These are phyloP conservation scores for Rosa hybrid DNA, from an alignment of 331 rosid genomes.

Conservation along the genomic window DNA sequence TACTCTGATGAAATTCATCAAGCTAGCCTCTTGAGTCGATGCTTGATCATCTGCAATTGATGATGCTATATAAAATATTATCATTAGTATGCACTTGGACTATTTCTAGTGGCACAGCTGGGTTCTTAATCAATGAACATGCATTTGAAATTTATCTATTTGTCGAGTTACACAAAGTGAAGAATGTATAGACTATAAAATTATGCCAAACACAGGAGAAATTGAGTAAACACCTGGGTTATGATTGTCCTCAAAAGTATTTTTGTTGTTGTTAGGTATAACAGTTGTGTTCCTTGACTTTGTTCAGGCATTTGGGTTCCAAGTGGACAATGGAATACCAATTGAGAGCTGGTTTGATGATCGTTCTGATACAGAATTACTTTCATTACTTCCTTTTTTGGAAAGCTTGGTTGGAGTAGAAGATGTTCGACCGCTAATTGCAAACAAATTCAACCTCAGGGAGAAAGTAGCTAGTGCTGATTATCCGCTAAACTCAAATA, in stretches of 20 bases:
- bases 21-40: background rate
- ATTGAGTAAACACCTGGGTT: background rate
- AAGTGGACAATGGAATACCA: constrained; percentile 98
- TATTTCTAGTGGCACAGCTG: background rate
- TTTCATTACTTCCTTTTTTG: constrained; percentile 76
- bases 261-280: background rate
- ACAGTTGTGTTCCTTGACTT: constrained; percentile 7
- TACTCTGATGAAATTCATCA: background rate
- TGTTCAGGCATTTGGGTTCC: constrained; percentile 94
- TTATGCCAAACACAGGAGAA: background rate
- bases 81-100: background rate
- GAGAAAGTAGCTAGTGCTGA: constrained; percentile 83
- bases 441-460: constrained; percentile 75
- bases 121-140: background rate
- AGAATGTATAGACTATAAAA: background rate
- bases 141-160: background rate
- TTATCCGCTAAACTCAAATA: constrained; percentile 53
- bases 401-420: constrained; percentile 92
- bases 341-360: constrained; percentile 99
- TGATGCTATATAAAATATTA: background rate
- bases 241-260: background rate
- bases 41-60: background rate
- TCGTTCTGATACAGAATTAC: constrained; percentile 76
- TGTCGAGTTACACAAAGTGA: background rate
- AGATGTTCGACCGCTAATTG: constrained; percentile 89